Evolutionary conservation across 371 early-diverging fungal genomes (phyloP), one percentile per base, ranked within the genome.

Genomic region (Funneliformis caledonium): DNA sequence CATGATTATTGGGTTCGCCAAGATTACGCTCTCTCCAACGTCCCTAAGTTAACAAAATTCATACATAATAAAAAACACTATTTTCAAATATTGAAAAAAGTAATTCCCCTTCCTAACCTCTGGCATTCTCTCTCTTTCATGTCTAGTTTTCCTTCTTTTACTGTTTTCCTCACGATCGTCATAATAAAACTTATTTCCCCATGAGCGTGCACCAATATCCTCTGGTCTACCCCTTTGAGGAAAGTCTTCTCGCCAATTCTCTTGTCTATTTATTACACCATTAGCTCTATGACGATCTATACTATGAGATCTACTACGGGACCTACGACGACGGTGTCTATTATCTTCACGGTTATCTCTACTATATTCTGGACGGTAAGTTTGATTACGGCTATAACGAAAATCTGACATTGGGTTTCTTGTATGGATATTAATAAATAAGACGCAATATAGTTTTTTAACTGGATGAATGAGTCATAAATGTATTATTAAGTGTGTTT

Each of bases 1-100:
- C 86, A 77, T 88, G 85, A 65, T 88, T 89, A 72, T 89, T 89
- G 16, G 89, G 89, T 19, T 69, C 78, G 11, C 73, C 68, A 26
- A 64, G 81, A 50, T 48, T 62, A 8, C 82, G 31, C 10, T 45
- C 42, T 31, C 45, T 45, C 33, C 45, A 45, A 42, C 42, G 45
- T 42, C 72, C 42, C 22, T 70, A 33, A 60, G 5, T 72, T 12
- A 14, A 75, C 33, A 12, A 5, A 26, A 74, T 74, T 48, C 14
- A 45, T 26, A 16, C 56, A 31, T 74, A 45, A 4, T 19, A 59
- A 50, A 70, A 50, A 26, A 26, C 26, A 26, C 26, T 26, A 26
- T 26, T 26, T 26, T 47, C 2, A 48, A 48, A 47, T 64, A 26
- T 59, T n/a, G n/a, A 68, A 9, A n/a, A 43, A 31, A 43, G 47